phyloP scores from a whole-genome alignment of 257 asterid genomes.

The Solanum verrucosum region DNA sequence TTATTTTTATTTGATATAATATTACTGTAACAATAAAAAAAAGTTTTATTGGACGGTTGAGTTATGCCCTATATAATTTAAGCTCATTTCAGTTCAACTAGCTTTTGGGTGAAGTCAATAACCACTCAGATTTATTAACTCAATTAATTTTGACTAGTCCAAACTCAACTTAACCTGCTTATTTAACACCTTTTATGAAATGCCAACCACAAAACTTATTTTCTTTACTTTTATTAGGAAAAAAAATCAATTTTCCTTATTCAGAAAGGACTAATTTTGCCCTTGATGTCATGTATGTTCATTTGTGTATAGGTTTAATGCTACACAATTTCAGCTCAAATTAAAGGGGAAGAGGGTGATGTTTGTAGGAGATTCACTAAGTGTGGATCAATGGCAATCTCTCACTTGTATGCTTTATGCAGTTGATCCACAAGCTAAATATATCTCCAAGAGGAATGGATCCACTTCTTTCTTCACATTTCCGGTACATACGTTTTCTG shows the following conservation, averaged over 20 bases:
- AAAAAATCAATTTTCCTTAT: neutral
- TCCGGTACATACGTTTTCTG: conserved; percentile 6
- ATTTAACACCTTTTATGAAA: neutral
- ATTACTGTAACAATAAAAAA: neutral
- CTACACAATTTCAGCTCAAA: neutral
- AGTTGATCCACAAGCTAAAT: conserved; percentile 3
- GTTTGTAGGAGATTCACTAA: conserved; percentile 32
- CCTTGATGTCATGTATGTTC: neutral
- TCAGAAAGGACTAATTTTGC: neutral
- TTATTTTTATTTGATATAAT: no score
- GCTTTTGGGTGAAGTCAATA: neutral
- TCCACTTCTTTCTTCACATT: conserved; percentile 11
- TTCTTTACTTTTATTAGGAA: no score
- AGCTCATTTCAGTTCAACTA: neutral
- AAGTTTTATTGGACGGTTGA: neutral
- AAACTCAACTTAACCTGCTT: no score
- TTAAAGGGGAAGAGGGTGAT: conserved; percentile 13
- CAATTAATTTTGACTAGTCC: neutral
- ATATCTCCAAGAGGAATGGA: neutral
- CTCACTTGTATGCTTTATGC: conserved; percentile 28
- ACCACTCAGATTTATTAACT: neutral
- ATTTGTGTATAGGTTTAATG: conserved; percentile 11
- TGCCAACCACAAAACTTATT: neutral
- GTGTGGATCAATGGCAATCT: conserved; percentile 32
- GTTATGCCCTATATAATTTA: neutral